Base-by-base conservation (phyloP, 139 green algal species). In the Edaphochlamys debaryana region DNA sequence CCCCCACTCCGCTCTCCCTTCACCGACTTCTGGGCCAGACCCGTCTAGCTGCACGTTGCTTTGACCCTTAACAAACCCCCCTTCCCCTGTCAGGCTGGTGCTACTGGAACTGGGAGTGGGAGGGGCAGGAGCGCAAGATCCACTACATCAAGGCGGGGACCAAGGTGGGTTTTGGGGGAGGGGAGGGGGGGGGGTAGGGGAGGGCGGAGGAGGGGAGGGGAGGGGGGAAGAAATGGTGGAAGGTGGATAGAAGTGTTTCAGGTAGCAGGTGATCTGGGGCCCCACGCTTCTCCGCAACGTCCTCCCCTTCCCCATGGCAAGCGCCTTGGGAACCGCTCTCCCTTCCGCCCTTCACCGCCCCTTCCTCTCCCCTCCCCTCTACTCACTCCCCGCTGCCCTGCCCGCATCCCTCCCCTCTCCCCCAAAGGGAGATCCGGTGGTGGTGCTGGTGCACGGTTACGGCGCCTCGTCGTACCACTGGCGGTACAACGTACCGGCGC, bases 401-500 rank as follows among this genome's bases (percentile, higher is more conserved):
- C 45, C 40, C 7, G 6, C 4, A 19, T 20, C 20, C 13, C 48
- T n/a, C 45, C 70, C 45, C 56, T 22, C 17, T 22, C 56, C 20
- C 56, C 29, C 22, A 4, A 37, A 88, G 48, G 88, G 87, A 42
- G 62, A 86, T 19, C 90, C 91, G 5, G 69, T 95, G 4, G 64
- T 97, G 34, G 60, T 95, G 36, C 77, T 98, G 2, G 68, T 90
- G 0, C 95, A 98, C 80, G 95, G 95, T 30, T 98, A 98, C 82
- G 95, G 95, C 8, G 95, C 94, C 1, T 92, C 80, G 17, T 90
- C 89, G 19, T 94, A 95, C 79, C 92, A 95, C 75, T 95, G 90
- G 89, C 82, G 93, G n/a, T 96, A 96, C 88, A 92, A 95, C 37
- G 90, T 97, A 4, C 87, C 89, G 0, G 93, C 88, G 36, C 87